Evolutionary conservation across 1,284 basidiomycete species (phyloP).

Genomic region (Pseudozyma hubeiensis): DNA sequence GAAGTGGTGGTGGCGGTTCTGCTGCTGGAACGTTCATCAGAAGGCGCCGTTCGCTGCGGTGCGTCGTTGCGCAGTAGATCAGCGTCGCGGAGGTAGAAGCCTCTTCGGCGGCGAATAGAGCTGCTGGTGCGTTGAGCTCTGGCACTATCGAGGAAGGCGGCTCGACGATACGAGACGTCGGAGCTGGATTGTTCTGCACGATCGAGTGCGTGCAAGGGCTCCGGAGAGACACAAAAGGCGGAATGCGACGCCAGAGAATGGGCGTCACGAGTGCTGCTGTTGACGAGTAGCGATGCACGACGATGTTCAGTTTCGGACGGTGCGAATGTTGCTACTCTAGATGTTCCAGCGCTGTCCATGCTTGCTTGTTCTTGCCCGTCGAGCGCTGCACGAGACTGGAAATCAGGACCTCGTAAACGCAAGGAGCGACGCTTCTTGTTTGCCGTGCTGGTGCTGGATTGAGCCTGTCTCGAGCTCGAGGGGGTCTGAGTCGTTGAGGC

Average conservation of each 20-base stretch:
- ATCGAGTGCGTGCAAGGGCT: constrained; percentile 5
- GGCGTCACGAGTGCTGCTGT: constrained; percentile 27
- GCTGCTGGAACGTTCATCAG: constrained; percentile 3
- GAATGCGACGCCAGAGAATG: not conserved
- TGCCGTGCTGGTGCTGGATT: not conserved
- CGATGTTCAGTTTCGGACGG: not conserved
- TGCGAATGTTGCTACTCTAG: too few species aligned
- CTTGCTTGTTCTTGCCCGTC: not conserved
- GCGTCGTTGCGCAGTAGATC: constrained; percentile 10
- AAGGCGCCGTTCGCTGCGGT: not conserved
- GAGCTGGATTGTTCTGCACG: not conserved
- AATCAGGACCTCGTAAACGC: not conserved
- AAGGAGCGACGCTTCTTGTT: constrained; percentile 34
- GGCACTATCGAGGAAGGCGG: constrained; percentile 5
- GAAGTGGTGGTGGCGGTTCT: constrained; percentile 14
- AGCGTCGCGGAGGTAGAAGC: constrained; percentile 23
- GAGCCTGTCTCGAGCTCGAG: not conserved
- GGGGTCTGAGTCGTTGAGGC: not conserved
- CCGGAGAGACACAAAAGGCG: constrained; percentile 16
- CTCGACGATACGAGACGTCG: constrained; percentile 8
- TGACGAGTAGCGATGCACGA: constrained; percentile 33
- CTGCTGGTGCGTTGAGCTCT: constrained; percentile 16
- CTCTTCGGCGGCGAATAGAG: constrained; percentile 25
- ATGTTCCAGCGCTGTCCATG: too few species aligned
- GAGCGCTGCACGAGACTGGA: not conserved